These are phyloP conservation scores for Breviolum minutum DNA, from an alignment of 73 alveolate genomes.

Conservation along the genomic window DNA sequence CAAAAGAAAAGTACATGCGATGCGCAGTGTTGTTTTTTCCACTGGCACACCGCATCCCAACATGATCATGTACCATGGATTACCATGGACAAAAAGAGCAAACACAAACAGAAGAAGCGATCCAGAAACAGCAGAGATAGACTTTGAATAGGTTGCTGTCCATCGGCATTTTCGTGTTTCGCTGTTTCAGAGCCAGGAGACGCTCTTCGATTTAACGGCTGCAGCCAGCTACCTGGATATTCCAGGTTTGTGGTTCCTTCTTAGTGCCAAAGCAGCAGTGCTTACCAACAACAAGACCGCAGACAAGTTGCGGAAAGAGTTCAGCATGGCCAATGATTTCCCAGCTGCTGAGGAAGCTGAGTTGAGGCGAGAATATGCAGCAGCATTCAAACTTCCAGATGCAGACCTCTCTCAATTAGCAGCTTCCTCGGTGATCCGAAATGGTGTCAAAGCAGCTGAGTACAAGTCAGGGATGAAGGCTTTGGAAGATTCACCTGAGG, in stretches of 20 bases:
- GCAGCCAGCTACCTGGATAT: constrained; percentile 84
- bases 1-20: too few relatives aligned
- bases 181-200: constrained; percentile 14
- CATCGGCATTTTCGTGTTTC: too few relatives aligned
- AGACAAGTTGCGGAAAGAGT: constrained; percentile 78
- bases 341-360: constrained; percentile 86
- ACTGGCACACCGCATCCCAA: too few relatives aligned
- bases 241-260: constrained; percentile 83
- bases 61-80: too few relatives aligned
- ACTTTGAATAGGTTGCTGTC: too few relatives aligned
- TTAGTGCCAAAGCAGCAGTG: constrained; percentile 80
- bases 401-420: constrained; percentile 70
- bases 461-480: constrained; percentile 65
- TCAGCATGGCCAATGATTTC: constrained; percentile 80
- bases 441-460: constrained; percentile 72
- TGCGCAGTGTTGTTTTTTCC: too few relatives aligned
- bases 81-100: too few relatives aligned
- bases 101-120: too few relatives aligned
- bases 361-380: constrained; percentile 47
- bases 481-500: background rate
- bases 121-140: too few relatives aligned
- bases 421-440: constrained; percentile 67
- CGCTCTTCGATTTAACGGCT: constrained; percentile 59
- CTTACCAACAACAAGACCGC: constrained; percentile 76
- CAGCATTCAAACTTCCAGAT: constrained; percentile 38